Percentiles rank a stretch among this genome's conserved stretches.
Evolutionary conservation across 495 filamentous ascomycete species (phyloP).

Genomic region (Lentithecium fluviatile): DNA sequence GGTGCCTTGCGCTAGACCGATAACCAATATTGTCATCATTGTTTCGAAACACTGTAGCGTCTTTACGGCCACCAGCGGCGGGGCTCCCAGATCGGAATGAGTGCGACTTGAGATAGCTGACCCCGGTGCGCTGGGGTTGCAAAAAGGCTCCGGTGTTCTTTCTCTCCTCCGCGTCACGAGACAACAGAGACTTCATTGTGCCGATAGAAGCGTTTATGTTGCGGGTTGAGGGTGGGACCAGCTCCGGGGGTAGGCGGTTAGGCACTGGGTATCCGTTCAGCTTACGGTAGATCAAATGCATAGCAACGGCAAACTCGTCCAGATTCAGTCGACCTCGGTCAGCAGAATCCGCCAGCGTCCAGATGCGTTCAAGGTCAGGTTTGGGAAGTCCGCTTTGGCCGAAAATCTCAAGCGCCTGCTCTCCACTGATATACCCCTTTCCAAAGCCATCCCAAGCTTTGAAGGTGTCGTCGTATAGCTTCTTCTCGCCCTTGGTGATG

Average conservation of each 20-base stretch:
- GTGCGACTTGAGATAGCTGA: constrained; percentile 93
- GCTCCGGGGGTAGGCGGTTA: constrained; percentile 85
- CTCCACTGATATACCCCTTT: constrained; percentile 90
- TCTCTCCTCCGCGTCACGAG: constrained; percentile 79
- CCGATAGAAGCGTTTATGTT: constrained; percentile 91
- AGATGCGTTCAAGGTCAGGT: constrained; percentile 83
- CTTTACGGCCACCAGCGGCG: constrained; percentile 64
- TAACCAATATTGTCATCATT: constrained; percentile 82
- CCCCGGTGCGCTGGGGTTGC: constrained; percentile 92
- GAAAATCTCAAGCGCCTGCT: constrained; percentile 95
- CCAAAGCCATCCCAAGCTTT: constrained; percentile 93
- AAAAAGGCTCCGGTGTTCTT: constrained; percentile 82
- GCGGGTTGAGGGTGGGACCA: constrained; percentile 93
- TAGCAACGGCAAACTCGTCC: constrained; percentile 97
- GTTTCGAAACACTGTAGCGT: constrained; percentile 95
- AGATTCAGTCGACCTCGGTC: constrained; percentile 93
- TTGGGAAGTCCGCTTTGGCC: constrained; percentile 92
- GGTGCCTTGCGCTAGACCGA: constrained; percentile 86
- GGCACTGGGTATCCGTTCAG: constrained; percentile 94
- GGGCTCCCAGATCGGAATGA: constrained; percentile 70
- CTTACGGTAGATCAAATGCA: constrained; percentile 98
- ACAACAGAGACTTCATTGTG: constrained; percentile 87
- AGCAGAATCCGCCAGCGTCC: constrained; percentile 90
- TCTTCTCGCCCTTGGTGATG: constrained; percentile 98
- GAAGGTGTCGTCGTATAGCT: constrained; percentile 93